These are phyloP conservation scores for Bacidia gigantensis DNA, from an alignment of 495 filamentous ascomycete species.

Conservation along the genomic window DNA sequence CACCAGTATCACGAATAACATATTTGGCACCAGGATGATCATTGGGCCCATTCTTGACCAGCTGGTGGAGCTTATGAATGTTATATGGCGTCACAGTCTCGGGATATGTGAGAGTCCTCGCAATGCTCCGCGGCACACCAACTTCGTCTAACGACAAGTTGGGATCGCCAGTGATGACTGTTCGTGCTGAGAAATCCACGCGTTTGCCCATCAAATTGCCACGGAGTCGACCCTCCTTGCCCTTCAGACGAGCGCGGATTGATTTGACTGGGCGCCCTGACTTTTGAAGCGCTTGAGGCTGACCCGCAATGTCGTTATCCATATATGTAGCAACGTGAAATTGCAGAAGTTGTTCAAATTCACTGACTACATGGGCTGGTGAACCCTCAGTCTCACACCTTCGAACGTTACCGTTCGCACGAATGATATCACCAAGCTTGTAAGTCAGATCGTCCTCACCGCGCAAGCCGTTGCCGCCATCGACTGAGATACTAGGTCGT, in stretches of 20 bases:
- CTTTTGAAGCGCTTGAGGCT: constrained; percentile 92
- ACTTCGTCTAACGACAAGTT: constrained; percentile 94
- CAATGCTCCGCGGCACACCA: constrained; percentile 82
- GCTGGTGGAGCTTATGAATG: constrained; percentile 73
- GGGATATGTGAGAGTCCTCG: constrained; percentile 81
- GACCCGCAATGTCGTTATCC: constrained; percentile 97
- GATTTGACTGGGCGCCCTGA: constrained; percentile 91
- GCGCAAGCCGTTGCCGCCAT: constrained; percentile 74
- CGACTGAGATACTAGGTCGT: constrained; percentile 85
- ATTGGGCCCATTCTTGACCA: constrained; percentile 86
- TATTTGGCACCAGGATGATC: constrained; percentile 92
- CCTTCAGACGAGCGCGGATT: constrained; percentile 90
- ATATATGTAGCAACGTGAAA: constrained; percentile 98
- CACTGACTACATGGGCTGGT: constrained; percentile 71
- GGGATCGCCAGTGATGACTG: constrained; percentile 96
- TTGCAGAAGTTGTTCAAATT: constrained; percentile 86
- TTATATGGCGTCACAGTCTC: constrained; percentile 98
- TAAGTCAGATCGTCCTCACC: constrained; percentile 98
- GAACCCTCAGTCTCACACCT: constrained; percentile 79
- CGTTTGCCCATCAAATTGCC: constrained; percentile 99
- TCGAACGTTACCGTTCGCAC: constrained; percentile 87
- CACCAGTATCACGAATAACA: constrained; percentile 81
- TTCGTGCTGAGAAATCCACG: constrained; percentile 98
- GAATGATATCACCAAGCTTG: constrained; percentile 95
- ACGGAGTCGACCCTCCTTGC: constrained; percentile 92